A percentile compares a stretch with the other conserved stretches of the same genome.
phyloP scores from a whole-genome alignment of 179 eudicot species.

The Amaranthus tricolor region DNA sequence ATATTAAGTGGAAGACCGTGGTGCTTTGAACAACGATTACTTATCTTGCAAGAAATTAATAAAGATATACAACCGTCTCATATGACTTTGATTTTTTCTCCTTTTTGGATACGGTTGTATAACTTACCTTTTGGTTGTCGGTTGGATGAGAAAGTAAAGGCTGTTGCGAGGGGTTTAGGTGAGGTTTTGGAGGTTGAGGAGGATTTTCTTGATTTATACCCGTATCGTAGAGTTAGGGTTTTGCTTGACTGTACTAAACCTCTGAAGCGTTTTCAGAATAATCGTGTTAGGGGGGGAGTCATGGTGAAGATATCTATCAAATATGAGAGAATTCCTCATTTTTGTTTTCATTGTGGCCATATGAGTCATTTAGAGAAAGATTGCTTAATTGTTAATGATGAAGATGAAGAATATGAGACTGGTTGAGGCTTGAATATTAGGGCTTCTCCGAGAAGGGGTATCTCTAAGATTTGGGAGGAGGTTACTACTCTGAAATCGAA shows the following conservation, averaged over 20 bases:
- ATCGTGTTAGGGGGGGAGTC: too few species aligned
- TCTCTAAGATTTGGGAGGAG: too few species aligned
- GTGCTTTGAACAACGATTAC: not conserved
- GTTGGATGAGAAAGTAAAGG: not conserved
- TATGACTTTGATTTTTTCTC: not conserved
- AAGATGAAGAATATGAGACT: not conserved
- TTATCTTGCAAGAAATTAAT: not conserved
- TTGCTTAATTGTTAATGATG: not conserved
- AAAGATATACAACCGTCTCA: not conserved
- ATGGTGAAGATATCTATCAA: not conserved
- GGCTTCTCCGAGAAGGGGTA: too few species aligned
- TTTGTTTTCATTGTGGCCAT: not conserved
- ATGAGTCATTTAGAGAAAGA: not conserved
- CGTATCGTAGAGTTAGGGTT: not conserved
- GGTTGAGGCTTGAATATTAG: too few species aligned
- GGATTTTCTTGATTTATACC: not conserved
- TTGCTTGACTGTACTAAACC: not conserved
- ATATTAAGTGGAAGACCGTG: not conserved
- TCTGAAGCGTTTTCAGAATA: not conserved
- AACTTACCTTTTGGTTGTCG: not conserved
- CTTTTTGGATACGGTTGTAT: not conserved
- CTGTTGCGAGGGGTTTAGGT: not conserved
- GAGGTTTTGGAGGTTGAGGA: not conserved
- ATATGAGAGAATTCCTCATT: not conserved
- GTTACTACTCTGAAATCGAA: too few species aligned